Base-by-base conservation (phyloP, 805 yeast species). In the Pichia phayaonensis region DNA sequence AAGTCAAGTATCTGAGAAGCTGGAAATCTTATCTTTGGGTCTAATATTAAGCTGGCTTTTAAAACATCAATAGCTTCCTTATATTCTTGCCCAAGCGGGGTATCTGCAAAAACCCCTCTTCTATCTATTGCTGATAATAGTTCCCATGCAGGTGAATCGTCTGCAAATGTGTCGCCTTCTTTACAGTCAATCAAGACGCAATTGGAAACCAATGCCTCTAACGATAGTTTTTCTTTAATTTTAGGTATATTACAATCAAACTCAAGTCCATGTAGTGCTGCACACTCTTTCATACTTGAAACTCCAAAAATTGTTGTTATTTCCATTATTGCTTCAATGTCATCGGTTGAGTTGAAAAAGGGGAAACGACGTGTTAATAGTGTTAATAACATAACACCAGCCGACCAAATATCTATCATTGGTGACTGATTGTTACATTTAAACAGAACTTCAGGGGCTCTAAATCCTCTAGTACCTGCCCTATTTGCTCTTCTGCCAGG, bases 381-480 rank as follows among this genome's bases (percentile, higher is more conserved):
- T 31, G 96, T 85, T 58, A 92, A 71, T 31, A 92, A 75, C 54
- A 90, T 86, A 13, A 90, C 89, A 2, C 97, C 97, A 0, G 89
- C 95, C 1, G 96, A 84, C 97, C 97, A 90, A 10, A 88, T 78
- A 65, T 90, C 97, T 42, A 90, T 80, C 63, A 84, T 85, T 7
- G 86, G 79, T 3, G 85, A 75, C 69, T 90, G 97, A 52, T 86
- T 81, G 1, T 86, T 78, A 66, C 97, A 90, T 63, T 88, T 89
- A 67, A 89, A 76, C 49, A 90, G 70, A 4, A 90, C 97, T 63
- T 90, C 97, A 0, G 97, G 97, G 0, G 97, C 96, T 58, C 97
- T 74, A 62, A 90, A 90, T 0, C 97, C 97, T 59, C 97, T 75
- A 1, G 97, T 90, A 10, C 97, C 97, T 18, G 99, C 99, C 59